These are phyloP conservation scores for Melanomma pulvis-pyrius DNA, from an alignment of 495 filamentous ascomycete genomes.

Conservation along the genomic window DNA sequence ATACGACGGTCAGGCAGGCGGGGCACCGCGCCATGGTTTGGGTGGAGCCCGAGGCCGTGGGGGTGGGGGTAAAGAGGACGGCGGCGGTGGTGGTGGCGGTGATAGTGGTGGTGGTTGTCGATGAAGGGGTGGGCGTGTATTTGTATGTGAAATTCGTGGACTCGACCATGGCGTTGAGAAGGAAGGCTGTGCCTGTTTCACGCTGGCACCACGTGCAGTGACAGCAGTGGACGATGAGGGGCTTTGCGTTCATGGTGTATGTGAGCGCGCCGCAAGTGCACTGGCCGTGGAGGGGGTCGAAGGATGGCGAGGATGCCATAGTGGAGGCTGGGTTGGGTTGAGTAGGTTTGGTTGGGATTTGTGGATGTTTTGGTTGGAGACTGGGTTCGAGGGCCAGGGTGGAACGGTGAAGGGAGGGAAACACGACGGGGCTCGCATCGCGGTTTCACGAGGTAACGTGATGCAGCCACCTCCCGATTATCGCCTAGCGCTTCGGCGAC, in stretches of 20 bases:
- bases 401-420: too few relatives aligned
- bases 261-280: constrained; percentile 31
- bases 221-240: constrained; percentile 40
- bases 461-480: neutral
- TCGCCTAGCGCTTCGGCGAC: neutral
- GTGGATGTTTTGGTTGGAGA: too few relatives aligned
- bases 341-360: too few relatives aligned
- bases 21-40: constrained; percentile 29
- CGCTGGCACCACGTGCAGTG: constrained; percentile 46
- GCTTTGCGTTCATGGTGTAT: constrained; percentile 26
- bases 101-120: too few relatives aligned
- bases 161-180: constrained; percentile 41
- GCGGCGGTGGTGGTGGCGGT: too few relatives aligned
- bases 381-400: too few relatives aligned
- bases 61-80: neutral
- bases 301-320: too few relatives aligned
- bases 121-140: neutral
- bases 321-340: too few relatives aligned
- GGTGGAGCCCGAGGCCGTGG: neutral
- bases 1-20: constrained; percentile 26
- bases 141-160: constrained; percentile 13
- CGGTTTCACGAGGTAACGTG: neutral
- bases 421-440: neutral
- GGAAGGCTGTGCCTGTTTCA: constrained; percentile 46
- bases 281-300: too few relatives aligned